Evolutionary conservation across 179 eudicot species (phyloP).

Genomic region (Patellifolia procumbens): DNA sequence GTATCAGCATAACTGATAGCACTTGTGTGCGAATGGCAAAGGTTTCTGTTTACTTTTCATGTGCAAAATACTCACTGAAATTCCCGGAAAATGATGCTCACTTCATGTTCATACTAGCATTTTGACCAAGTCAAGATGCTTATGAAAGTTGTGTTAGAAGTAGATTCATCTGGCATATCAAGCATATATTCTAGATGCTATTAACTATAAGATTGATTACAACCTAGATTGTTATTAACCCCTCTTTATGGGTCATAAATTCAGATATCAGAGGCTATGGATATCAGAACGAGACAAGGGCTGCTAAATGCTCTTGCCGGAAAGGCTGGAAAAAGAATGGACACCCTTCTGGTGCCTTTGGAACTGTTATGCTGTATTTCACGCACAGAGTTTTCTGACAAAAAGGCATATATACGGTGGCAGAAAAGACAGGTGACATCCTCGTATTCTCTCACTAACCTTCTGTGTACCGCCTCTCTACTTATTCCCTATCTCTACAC

Average conservation of each 20-base stretch:
- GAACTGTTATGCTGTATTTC: slow-evolving; percentile 92
- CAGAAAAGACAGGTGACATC: slow-evolving; percentile 87
- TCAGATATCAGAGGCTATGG: slow-evolving; percentile 96
- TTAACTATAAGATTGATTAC: background rate
- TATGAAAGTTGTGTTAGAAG: background rate
- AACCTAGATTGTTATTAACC: background rate
- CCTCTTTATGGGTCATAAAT: slow-evolving; percentile 16
- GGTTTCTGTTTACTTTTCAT: too few relatives aligned
- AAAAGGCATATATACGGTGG: slow-evolving; percentile 96
- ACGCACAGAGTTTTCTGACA: slow-evolving; percentile 88
- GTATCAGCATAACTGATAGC: too few relatives aligned
- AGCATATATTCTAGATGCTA: too few relatives aligned
- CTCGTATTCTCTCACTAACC: slow-evolving; percentile 28
- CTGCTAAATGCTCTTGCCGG: slow-evolving; percentile 91
- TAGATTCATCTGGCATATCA: background rate
- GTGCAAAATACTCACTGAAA: too few relatives aligned
- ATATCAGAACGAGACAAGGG: slow-evolving; percentile 93
- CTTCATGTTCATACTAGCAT: background rate
- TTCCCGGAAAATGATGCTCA: background rate
- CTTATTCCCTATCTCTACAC: background rate
- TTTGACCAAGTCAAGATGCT: background rate
- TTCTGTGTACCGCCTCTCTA: background rate
- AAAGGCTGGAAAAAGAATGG: slow-evolving; percentile 97
- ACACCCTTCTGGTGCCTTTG: slow-evolving; percentile 85
- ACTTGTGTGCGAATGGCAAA: too few relatives aligned